phyloP scores from a whole-genome alignment of 164 flowering plant species.

The Magnolia officinalis region DNA sequence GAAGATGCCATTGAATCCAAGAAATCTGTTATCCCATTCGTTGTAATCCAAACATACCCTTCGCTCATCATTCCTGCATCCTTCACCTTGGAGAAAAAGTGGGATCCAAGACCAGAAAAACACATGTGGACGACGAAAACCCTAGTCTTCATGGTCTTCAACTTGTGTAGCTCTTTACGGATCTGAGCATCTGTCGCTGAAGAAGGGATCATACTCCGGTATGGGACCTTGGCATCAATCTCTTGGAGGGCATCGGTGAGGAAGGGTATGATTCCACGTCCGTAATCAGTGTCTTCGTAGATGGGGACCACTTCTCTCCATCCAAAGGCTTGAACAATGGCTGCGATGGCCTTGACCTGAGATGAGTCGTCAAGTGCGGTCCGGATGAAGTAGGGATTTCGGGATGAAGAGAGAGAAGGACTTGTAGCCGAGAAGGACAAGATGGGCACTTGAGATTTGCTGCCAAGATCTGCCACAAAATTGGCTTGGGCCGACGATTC shows the following conservation, averaged over 20 bases:
- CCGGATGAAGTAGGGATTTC: not conserved
- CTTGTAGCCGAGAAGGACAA: constrained; percentile 7
- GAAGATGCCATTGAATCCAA: constrained; percentile 8
- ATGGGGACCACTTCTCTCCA: constrained; percentile 7
- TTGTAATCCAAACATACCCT: constrained; percentile 24
- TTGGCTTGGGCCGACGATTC: not conserved
- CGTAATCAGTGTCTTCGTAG: not conserved
- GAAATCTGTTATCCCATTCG: constrained; percentile 9
- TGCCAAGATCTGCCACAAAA: not conserved
- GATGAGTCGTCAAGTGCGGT: not conserved
- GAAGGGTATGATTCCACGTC: constrained; percentile 1
- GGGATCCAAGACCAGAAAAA: constrained; percentile 2
- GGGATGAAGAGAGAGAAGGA: not conserved
- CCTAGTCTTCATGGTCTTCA: constrained; percentile 19
- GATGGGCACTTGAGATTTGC: constrained; percentile 6
- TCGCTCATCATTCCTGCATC: constrained; percentile 17
- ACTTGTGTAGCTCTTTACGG: constrained; percentile 8
- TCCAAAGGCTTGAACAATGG: not conserved
- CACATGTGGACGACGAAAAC: constrained; percentile 22
- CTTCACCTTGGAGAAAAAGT: constrained; percentile 9
- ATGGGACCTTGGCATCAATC: not conserved
- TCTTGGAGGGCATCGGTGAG: constrained; percentile 17
- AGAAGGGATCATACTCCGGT: constrained; percentile 9
- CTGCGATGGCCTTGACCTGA: constrained; percentile 3
- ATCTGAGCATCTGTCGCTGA: constrained; percentile 8